phyloP scores from a whole-genome alignment of 106 monocot genomes.

The Dendrobium chrysotoxum region DNA sequence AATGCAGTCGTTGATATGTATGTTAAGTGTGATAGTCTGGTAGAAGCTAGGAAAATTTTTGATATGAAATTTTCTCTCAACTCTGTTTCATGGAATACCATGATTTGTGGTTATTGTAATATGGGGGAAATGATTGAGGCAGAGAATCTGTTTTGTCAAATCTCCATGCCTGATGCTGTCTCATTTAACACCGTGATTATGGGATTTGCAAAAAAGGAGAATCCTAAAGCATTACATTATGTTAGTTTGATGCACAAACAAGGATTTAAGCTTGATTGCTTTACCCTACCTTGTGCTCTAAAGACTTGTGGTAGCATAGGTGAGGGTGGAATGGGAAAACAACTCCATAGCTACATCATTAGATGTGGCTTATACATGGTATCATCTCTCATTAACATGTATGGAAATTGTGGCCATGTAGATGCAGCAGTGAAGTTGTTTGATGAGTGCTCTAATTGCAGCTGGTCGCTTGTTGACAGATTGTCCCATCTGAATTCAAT shows the following conservation, averaged over 20 bases:
- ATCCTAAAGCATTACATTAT: slow-evolving; percentile 42
- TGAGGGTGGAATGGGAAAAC: slow-evolving; percentile 22
- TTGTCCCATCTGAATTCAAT: slow-evolving; percentile 50
- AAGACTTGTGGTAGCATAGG: slow-evolving; percentile 36
- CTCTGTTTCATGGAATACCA: slow-evolving; percentile 56
- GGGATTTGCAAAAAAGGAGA: slow-evolving; percentile 47
- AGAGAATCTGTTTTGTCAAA: slow-evolving; percentile 38
- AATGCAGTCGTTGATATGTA: slow-evolving; percentile 78
- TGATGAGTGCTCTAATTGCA: slow-evolving; percentile 15
- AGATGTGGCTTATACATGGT: slow-evolving; percentile 26
- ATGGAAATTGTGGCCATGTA: slow-evolving; percentile 35
- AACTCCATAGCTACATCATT: slow-evolving; percentile 48
- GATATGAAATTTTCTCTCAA: slow-evolving; percentile 23
- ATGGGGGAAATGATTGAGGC: slow-evolving; percentile 38
- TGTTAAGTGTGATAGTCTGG: slow-evolving; percentile 46
- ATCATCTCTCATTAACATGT: slow-evolving; percentile 71
- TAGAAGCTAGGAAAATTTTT: slow-evolving; percentile 54
- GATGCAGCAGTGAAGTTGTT: slow-evolving; percentile 31
- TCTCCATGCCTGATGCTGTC: slow-evolving; percentile 40
- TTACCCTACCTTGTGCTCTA: slow-evolving; percentile 62
- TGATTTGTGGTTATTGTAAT: slow-evolving; percentile 54
- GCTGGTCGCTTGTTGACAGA: slow-evolving; percentile 10
- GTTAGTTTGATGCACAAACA: slow-evolving; percentile 38
- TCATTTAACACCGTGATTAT: slow-evolving; percentile 69
- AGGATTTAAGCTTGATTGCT: slow-evolving; percentile 46